phyloP scores from a whole-genome alignment of 768 basidiomycete species.

The Rossbeevera mucosa region DNA sequence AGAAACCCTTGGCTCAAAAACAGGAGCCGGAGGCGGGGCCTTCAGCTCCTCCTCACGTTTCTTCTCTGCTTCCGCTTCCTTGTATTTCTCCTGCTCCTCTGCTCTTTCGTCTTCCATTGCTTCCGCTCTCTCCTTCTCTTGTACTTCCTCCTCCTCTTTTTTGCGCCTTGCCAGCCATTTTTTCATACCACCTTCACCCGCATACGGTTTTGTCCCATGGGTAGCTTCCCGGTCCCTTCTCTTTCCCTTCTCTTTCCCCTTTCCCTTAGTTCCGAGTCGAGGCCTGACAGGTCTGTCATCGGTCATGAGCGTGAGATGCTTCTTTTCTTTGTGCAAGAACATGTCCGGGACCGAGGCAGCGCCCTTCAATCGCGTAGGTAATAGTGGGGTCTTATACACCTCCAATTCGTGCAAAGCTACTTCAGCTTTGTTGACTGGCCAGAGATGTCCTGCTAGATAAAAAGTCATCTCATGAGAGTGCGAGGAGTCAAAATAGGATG shows the following conservation, averaged over 20 bases:
- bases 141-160: constrained; percentile 50
- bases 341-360: constrained; percentile 51
- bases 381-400: constrained; percentile 72
- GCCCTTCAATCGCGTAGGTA: constrained; percentile 53
- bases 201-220: constrained; percentile 70
- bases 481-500: neutral
- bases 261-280: constrained; percentile 41
- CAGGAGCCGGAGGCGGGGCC: constrained; percentile 12
- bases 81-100: constrained; percentile 22
- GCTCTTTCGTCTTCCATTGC: constrained; percentile 34
- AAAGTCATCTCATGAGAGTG: constrained; percentile 15
- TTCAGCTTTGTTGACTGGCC: constrained; percentile 52
- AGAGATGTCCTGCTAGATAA: constrained; percentile 22
- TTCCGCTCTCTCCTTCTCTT: constrained; percentile 32
- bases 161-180: constrained; percentile 63
- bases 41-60: constrained; percentile 16
- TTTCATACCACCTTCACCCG: constrained; percentile 75
- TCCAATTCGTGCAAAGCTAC: constrained; percentile 68
- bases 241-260: constrained; percentile 36
- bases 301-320: constrained; percentile 53
- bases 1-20: constrained; percentile 17
- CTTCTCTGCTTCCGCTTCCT: constrained; percentile 18
- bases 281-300: constrained; percentile 49
- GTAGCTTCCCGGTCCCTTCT: constrained; percentile 33
- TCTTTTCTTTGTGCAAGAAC: constrained; percentile 50